Evolutionary conservation across 345 rosid genomes (phyloP).

Genomic region (Combretum micranthum): DNA sequence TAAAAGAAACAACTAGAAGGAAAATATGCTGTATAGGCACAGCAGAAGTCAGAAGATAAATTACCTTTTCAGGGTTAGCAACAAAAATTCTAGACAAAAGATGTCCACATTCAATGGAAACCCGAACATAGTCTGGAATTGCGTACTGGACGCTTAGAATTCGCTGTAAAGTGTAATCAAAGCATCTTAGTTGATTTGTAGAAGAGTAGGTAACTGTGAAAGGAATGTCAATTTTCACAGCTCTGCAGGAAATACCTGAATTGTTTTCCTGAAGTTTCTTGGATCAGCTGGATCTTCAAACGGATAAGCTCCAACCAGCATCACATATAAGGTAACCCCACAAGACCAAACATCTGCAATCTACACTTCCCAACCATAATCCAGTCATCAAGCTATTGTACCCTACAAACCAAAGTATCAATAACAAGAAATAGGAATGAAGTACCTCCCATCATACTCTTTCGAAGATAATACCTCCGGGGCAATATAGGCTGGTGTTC

Average conservation of each 20-base stretch:
- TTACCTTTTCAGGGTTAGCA: constrained; percentile 73
- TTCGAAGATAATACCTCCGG: constrained; percentile 70
- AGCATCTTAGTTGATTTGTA: neutral
- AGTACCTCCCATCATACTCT: constrained; percentile 81
- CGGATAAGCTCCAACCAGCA: constrained; percentile 85
- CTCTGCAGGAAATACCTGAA: constrained; percentile 33
- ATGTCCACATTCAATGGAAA: constrained; percentile 66
- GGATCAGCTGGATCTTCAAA: constrained; percentile 81
- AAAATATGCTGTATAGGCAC: no score
- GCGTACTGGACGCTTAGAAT: constrained; percentile 81
- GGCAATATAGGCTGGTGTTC: constrained; percentile 90
- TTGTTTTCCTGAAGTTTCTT: constrained; percentile 65
- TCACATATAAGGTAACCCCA: constrained; percentile 80
- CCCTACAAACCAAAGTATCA: neutral
- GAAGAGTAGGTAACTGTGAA: neutral
- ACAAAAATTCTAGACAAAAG: constrained; percentile 80
- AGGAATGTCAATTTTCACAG: neutral
- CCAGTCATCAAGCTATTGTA: neutral
- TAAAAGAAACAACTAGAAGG: neutral
- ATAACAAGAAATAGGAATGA: neutral
- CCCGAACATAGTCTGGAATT: constrained; percentile 80
- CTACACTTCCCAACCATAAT: constrained; percentile 17
- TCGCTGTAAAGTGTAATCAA: constrained; percentile 44
- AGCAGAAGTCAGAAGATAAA: no score
- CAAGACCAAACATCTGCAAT: constrained; percentile 90